These are phyloP conservation scores for Auxenochlorella protothecoides DNA, from an alignment of 139 green algal genomes.

Conservation along the genomic window DNA sequence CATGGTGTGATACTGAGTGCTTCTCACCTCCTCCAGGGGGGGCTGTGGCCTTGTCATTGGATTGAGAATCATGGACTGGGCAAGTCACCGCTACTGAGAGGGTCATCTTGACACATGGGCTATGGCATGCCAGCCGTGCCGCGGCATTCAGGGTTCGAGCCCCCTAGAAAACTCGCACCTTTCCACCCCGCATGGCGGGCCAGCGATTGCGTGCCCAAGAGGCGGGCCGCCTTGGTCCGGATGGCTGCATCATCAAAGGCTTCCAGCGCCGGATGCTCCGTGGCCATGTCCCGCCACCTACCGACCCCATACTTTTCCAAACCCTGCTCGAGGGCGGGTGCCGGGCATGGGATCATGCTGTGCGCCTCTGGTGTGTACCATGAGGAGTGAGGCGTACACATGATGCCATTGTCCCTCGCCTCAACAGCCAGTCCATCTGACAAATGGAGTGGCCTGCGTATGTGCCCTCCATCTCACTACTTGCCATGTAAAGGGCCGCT, in stretches of 20 bases:
- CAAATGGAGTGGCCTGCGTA: not conserved
- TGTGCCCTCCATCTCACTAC: not conserved
- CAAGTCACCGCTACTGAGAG: too few species aligned
- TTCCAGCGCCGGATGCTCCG: constrained; percentile 19
- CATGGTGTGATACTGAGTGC: too few species aligned
- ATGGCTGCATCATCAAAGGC: constrained; percentile 36
- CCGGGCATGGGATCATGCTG: not conserved
- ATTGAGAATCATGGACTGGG: too few species aligned
- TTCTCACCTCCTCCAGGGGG: too few species aligned
- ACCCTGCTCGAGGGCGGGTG: constrained; percentile 19
- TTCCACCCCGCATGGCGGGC: constrained; percentile 53
- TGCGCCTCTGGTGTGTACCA: not conserved
- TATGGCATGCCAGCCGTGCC: too few species aligned
- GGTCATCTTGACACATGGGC: too few species aligned
- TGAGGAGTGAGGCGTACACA: not conserved
- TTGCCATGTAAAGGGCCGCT: constrained; percentile 43
- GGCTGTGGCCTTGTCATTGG: too few species aligned
- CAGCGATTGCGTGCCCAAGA: constrained; percentile 66
- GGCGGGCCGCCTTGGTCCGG: constrained; percentile 46
- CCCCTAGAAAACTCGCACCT: constrained; percentile 5
- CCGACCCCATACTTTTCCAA: constrained; percentile 60
- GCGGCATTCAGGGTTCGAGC: too few species aligned
- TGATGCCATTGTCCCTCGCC: not conserved
- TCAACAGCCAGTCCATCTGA: not conserved
- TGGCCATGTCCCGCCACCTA: constrained; percentile 53